These are phyloP conservation scores for Dinochytrium kinnereticum DNA, from an alignment of 371 early-diverging fungal species.

Conservation along the genomic window DNA sequence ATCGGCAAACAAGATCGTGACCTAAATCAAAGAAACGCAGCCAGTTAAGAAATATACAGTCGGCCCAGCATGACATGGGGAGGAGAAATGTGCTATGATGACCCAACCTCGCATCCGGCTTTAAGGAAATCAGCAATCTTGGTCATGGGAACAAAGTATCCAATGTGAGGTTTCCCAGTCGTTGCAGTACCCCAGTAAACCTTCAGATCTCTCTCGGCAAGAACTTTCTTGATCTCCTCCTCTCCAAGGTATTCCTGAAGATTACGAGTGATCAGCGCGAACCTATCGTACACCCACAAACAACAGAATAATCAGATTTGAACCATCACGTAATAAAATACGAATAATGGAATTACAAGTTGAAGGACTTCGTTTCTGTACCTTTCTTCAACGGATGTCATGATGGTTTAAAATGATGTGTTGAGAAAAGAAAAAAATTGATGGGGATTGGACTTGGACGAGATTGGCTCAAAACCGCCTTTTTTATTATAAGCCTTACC, in stretches of 20 bases:
- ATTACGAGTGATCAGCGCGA: slow-evolving; percentile 91
- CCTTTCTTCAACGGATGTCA: slow-evolving; percentile 3
- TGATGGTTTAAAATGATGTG: too few species aligned
- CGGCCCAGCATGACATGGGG: too few species aligned
- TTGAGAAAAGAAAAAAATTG: too few species aligned
- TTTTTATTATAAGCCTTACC: too few species aligned
- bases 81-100: too few species aligned
- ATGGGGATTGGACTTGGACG: too few species aligned
- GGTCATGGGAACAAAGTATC: slow-evolving; percentile 98
- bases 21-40: slow-evolving; percentile 51
- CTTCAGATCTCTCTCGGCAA: slow-evolving; percentile 87
- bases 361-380: background rate
- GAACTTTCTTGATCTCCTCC: slow-evolving; percentile 85
- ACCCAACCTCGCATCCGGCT: slow-evolving; percentile 93
- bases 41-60: slow-evolving; percentile 17
- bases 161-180: slow-evolving; percentile 98
- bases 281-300: slow-evolving; percentile 25
- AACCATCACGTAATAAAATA: too few species aligned
- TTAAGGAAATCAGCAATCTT: slow-evolving; percentile 98
- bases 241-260: slow-evolving; percentile 97
- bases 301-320: background rate
- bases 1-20: slow-evolving; percentile 96
- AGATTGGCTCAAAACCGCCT: too few species aligned
- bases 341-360: too few species aligned
- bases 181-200: slow-evolving; percentile 99